phyloP scores from a whole-genome alignment of 129 eudicot genomes.

The Heracleum sosnowskyi region DNA sequence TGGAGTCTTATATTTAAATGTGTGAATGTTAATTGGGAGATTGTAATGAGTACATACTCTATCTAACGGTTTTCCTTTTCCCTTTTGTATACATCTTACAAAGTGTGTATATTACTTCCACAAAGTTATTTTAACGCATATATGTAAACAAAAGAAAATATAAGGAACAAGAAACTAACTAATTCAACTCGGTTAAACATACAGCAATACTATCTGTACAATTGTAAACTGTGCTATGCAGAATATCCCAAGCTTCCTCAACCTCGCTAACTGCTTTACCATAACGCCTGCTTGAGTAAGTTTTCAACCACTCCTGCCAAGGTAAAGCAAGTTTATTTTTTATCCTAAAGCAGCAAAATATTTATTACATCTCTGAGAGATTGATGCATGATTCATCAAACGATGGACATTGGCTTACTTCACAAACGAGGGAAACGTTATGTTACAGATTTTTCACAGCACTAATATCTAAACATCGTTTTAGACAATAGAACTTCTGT shows the following conservation, averaged over 20 bases:
- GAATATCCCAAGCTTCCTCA: slow-evolving; percentile 86
- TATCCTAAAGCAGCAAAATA: not conserved
- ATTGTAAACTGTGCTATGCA: slow-evolving; percentile 66
- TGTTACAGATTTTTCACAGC: not conserved
- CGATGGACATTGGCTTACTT: not conserved
- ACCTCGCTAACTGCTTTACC: slow-evolving; percentile 61
- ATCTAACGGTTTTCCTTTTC: not conserved
- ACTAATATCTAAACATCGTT: not conserved
- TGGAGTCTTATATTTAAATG: too few relatives aligned
- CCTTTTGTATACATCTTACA: not conserved
- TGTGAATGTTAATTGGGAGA: too few relatives aligned
- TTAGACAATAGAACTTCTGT: not conserved
- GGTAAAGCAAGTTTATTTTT: slow-evolving; percentile 8
- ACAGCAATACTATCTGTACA: slow-evolving; percentile 92
- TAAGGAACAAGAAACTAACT: not conserved
- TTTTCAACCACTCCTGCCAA: slow-evolving; percentile 79
- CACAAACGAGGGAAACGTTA: not conserved
- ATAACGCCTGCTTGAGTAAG: slow-evolving; percentile 74
- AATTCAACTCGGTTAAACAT: slow-evolving; percentile 17
- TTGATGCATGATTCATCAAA: not conserved
- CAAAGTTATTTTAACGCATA: not conserved
- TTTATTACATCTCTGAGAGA: not conserved
- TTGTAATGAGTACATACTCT: not conserved
- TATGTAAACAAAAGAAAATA: not conserved
- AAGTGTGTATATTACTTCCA: not conserved